Conservation (phyloP, 768 basidiomycete genomes). For the Arthromyces matolae region DNA sequence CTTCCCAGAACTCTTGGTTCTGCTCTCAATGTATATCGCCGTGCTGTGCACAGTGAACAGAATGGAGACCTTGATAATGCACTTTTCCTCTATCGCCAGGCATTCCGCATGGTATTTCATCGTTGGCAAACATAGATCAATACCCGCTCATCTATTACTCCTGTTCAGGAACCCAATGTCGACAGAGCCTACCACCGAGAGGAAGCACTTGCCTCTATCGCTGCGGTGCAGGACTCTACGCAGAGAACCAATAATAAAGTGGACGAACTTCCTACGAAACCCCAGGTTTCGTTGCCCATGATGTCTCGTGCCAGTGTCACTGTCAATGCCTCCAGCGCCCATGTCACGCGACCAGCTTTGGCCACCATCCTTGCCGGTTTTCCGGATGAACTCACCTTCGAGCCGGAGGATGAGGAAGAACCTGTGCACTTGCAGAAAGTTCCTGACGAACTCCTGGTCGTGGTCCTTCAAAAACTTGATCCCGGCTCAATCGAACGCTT, state of each 20-base stretch:
- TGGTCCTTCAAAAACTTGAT: conserved; percentile 65
- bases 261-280: conserved; percentile 24
- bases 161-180: conserved; percentile 56
- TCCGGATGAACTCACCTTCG: conserved; percentile 49
- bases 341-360: conserved; percentile 36
- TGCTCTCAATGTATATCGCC: conserved; percentile 65
- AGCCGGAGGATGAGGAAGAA: conserved; percentile 64
- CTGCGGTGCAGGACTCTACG: conserved; percentile 19
- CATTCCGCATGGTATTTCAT: conserved; percentile 57
- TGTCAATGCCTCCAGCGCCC: conserved; percentile 13
- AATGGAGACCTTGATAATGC: conserved; percentile 73
- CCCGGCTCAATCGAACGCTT: conserved; percentile 73
- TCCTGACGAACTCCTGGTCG: conserved; percentile 74
- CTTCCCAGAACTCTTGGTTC: conserved; percentile 34
- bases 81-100: conserved; percentile 69
- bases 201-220: conserved; percentile 42
- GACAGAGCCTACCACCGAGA: conserved; percentile 65
- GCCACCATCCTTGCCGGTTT: conserved; percentile 48
- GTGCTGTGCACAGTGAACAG: conserved; percentile 73
- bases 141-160: conserved; percentile 1
- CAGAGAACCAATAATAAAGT: conserved; percentile 15
- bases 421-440: conserved; percentile 53
- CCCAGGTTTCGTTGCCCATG: conserved; percentile 25
- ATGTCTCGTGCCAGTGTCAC: conserved; percentile 18
- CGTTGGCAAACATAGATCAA: not conserved